Evolutionary conservation across 176 grass and related monocot genomes (phyloP), one percentile per base, ranked within the genome.

Genomic region (Tillandsia leiboldiana): DNA sequence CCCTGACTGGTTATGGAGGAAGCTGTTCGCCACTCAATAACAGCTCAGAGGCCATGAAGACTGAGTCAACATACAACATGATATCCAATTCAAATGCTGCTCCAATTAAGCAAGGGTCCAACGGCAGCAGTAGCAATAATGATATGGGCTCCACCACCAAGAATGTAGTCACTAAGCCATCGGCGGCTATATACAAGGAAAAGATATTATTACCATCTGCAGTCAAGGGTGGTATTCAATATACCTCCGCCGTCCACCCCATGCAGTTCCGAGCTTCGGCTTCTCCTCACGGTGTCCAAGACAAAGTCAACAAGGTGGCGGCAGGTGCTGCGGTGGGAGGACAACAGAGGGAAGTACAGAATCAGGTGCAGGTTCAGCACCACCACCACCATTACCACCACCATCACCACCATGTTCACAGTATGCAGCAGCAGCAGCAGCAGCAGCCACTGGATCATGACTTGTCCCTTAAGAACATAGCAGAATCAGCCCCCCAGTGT

Each of bases 61-160:
- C 75, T 1, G 85, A 91, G n/a, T 81, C 82, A 56, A 81, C 82
- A 50, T 57, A 81, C 70, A 87, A 90, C 65, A 80, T 76, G 23
- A 83, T 75, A 51, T 83, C 79, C 48, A 73, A 75, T 54, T 88
- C 77, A 17, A 75, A 78, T 77, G 83, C 74, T 72, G 86, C 65
- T 78, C 69, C 58, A 3, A 63, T 78, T 73, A 92, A 91, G 22
- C 85, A 96, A 57, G 83, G 86, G 52, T 96, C 92, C 13, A 89
- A 96, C 11, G 86, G 75, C 15, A 84, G 83, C 66, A 87, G 81
- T 73, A 79, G 91, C 22, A 87, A 87, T 72, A 89, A 96, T 50
- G 92, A 87, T 74, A 92, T 83, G 88, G 86, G 83, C 33, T 92
- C 92, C 75, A 89, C 86, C 56, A 85, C 81, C 11, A 91, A 87